Percentiles rank a stretch among this genome's conserved stretches.
These are phyloP conservation scores for Eremochloa ophiuroides DNA, from an alignment of 176 grass and related monocot genomes.

Conservation along the genomic window DNA sequence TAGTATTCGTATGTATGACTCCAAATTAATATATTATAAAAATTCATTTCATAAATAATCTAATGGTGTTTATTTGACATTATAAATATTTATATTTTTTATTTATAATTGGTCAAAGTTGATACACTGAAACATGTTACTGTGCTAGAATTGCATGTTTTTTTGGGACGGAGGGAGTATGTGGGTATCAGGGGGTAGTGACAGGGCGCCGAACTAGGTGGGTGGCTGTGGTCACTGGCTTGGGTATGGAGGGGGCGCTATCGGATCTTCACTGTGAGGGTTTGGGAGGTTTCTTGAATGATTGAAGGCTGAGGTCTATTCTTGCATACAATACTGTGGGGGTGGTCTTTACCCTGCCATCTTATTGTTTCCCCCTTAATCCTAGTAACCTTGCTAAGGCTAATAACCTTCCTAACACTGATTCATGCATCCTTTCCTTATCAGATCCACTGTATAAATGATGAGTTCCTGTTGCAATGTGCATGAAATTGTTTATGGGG, in stretches of 20 bases:
- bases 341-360: neutral
- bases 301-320: neutral
- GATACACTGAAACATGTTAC: too few species aligned
- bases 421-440: neutral
- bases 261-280: neutral
- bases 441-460: constrained; percentile 1
- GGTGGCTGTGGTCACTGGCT: neutral
- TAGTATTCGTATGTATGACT: too few species aligned
- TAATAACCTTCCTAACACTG: neutral
- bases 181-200: too few species aligned
- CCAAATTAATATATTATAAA: too few species aligned
- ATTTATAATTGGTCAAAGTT: too few species aligned
- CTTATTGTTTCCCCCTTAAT: neutral
- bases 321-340: neutral
- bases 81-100: too few species aligned
- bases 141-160: too few species aligned
- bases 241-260: neutral
- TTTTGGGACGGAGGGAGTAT: too few species aligned
- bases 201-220: neutral
- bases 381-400: neutral
- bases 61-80: too few species aligned
- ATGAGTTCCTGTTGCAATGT: constrained; percentile 8
- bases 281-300: neutral
- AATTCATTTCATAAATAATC: too few species aligned
- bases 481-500: neutral